Percentiles rank a stretch among this genome's conserved stretches.
Evolutionary conservation across 371 early-diverging fungal species (phyloP).

Genomic region (Apophysomyces variabilis): DNA sequence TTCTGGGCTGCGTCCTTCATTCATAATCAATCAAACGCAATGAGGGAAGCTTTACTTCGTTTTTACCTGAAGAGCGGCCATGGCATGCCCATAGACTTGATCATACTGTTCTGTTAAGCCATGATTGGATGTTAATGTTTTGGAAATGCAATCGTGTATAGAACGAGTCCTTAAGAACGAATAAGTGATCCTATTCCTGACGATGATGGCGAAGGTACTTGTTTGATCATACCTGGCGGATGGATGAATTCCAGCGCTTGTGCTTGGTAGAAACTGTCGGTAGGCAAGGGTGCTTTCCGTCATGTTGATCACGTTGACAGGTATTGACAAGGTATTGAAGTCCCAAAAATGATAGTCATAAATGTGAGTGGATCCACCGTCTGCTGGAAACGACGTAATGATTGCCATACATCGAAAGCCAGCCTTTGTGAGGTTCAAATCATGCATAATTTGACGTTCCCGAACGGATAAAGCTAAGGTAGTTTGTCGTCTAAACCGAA

Average conservation of each 20-base stretch:
- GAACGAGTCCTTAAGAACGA: not conserved
- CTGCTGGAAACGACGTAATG: slow-evolving; percentile 14
- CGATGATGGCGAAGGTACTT: too few relatives aligned
- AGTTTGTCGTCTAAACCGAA: slow-evolving; percentile 26
- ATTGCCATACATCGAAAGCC: slow-evolving; percentile 22
- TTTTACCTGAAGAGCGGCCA: slow-evolving; percentile 19
- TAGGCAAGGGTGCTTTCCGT: slow-evolving; percentile 24
- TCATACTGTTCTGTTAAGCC: slow-evolving; percentile 21
- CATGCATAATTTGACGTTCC: slow-evolving; percentile 14
- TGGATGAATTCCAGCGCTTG: not conserved
- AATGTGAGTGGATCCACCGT: slow-evolving; percentile 21
- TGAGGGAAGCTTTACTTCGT: not conserved
- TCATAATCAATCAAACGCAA: not conserved
- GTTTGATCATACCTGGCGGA: not conserved
- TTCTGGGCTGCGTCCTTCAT: slow-evolving; percentile 14
- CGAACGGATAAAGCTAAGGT: slow-evolving; percentile 18
- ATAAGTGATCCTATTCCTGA: not conserved
- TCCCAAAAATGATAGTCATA: slow-evolving; percentile 22
- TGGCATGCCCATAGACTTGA: slow-evolving; percentile 20
- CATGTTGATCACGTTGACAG: slow-evolving; percentile 22
- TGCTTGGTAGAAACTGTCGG: slow-evolving; percentile 23
- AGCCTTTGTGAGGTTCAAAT: not conserved
- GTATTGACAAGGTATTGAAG: slow-evolving; percentile 13
- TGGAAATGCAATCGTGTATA: slow-evolving; percentile 6
- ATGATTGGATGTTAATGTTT: not conserved